These are phyloP conservation scores for Tricholoma terreum DNA, from an alignment of 768 basidiomycete species.

Conservation along the genomic window DNA sequence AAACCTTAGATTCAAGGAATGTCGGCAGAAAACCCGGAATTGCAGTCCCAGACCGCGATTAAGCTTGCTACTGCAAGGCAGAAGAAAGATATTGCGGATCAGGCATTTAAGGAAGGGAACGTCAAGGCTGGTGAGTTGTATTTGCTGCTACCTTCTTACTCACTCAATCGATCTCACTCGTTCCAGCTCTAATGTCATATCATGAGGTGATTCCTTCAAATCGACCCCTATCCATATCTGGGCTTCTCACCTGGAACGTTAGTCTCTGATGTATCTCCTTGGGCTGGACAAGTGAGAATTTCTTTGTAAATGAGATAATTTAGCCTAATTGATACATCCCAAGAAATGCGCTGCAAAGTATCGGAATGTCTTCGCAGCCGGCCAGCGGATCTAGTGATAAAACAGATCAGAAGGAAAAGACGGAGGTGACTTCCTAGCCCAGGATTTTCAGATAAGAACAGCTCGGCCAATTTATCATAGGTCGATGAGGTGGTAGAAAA, in stretches of 20 bases:
- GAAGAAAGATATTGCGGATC: slow-evolving; percentile 65
- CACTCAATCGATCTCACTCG: slow-evolving; percentile 4
- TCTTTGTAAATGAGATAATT: background rate
- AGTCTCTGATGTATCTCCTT: slow-evolving; percentile 71
- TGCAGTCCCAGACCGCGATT: slow-evolving; percentile 28
- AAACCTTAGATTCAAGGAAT: slow-evolving; percentile 11
- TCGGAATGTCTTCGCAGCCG: slow-evolving; percentile 39
- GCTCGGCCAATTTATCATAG: slow-evolving; percentile 32
- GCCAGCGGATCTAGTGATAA: slow-evolving; percentile 27
- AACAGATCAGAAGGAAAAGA: slow-evolving; percentile 50
- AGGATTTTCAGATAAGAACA: background rate
- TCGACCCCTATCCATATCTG: background rate
- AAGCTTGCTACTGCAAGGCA: slow-evolving; percentile 63
- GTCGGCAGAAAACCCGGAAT: slow-evolving; percentile 22
- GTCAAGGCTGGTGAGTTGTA: slow-evolving; percentile 50
- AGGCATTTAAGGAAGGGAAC: slow-evolving; percentile 67
- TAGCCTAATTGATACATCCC: background rate
- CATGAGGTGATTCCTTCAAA: slow-evolving; percentile 52
- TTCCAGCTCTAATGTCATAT: slow-evolving; percentile 63
- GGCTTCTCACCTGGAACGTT: slow-evolving; percentile 4
- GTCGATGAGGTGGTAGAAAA: slow-evolving; percentile 75
- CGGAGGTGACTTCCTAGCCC: slow-evolving; percentile 48
- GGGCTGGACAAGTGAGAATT: slow-evolving; percentile 72
- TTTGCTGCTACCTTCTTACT: background rate
- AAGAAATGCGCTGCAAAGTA: slow-evolving; percentile 55